These are phyloP conservation scores for Penicillium sp. DNA, from an alignment of 2,329 filamentous ascomycete species.

Conservation along the genomic window DNA sequence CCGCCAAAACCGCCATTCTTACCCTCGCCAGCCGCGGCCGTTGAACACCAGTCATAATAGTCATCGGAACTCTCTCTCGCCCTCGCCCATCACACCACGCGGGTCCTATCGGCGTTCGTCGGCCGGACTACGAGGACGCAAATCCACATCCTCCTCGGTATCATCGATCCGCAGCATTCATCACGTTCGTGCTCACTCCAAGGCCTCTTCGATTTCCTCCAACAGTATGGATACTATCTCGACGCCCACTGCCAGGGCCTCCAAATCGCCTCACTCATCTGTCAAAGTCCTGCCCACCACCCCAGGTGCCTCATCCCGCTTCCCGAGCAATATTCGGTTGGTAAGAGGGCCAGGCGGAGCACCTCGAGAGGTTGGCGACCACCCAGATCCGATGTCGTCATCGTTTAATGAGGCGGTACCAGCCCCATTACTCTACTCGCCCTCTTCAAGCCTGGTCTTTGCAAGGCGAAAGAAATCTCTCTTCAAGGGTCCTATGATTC, in stretches of 20 bases:
- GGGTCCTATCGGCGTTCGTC: constrained; percentile 82
- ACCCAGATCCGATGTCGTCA: constrained; percentile 26
- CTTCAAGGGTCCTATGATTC: constrained; percentile 46
- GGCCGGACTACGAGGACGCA: constrained; percentile 78
- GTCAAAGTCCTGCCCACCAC: constrained; percentile 95
- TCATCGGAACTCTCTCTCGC: constrained; percentile 74
- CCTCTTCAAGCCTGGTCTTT: constrained; percentile 45
- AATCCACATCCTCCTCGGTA: constrained; percentile 93
- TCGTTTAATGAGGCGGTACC: constrained; percentile 41
- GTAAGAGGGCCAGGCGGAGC: constrained; percentile 55
- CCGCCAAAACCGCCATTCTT: constrained; percentile 42
- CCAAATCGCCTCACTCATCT: constrained; percentile 78
- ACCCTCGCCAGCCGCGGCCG: constrained; percentile 36
- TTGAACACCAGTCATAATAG: constrained; percentile 35
- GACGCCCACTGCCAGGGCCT: constrained; percentile 63
- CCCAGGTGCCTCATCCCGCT: constrained; percentile 66
- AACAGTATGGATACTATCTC: constrained; percentile 68
- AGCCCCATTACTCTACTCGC: constrained; percentile 37
- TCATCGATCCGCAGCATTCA: constrained; percentile 91
- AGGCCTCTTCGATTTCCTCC: constrained; percentile 89
- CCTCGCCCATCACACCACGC: constrained; percentile 81
- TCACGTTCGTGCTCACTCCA: constrained; percentile 84
- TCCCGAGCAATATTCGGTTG: constrained; percentile 82
- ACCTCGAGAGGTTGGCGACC: constrained; percentile 26
- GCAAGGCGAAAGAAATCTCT: constrained; percentile 46